These are phyloP conservation scores for Beverwykella pulmonaria DNA, from an alignment of 495 filamentous ascomycete species.

Conservation along the genomic window DNA sequence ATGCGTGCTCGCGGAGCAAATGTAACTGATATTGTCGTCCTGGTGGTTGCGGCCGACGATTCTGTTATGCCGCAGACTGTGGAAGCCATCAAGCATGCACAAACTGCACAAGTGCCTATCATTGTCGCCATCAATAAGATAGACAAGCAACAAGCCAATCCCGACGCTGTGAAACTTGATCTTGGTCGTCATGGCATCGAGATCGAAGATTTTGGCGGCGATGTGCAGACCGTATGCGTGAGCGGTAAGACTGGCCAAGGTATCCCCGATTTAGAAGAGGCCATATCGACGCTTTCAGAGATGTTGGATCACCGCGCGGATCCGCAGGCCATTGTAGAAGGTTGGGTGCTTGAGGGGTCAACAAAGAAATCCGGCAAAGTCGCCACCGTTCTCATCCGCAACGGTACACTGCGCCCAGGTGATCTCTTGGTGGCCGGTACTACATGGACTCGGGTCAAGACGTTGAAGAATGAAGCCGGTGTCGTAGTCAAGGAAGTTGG, in stretches of 20 bases:
- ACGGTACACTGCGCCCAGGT: conserved; percentile 79
- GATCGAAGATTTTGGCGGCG: conserved; percentile 93
- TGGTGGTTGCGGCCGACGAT: conserved; percentile 97
- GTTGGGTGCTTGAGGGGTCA: conserved; percentile 92
- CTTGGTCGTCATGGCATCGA: conserved; percentile 83
- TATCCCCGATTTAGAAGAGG: conserved; percentile 91
- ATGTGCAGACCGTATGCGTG: conserved; percentile 86
- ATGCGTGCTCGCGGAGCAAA: conserved; percentile 97
- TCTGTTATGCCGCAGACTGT: conserved; percentile 97
- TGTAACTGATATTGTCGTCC: conserved; percentile 93
- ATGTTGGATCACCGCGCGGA: conserved; percentile 89
- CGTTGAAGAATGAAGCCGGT: conserved; percentile 83
- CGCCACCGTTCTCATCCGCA: conserved; percentile 84
- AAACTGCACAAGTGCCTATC: conserved; percentile 86
- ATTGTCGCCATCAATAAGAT: conserved; percentile 99
- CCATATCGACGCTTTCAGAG: conserved; percentile 78
- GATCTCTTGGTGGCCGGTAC: conserved; percentile 85
- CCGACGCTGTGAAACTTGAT: conserved; percentile 84
- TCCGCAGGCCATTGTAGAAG: conserved; percentile 74
- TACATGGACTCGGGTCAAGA: conserved; percentile 81
- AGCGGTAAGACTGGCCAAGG: conserved; percentile 93
- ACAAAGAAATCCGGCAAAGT: conserved; percentile 85
- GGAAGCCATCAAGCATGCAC: conserved; percentile 94
- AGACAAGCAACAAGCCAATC: conserved; percentile 79
- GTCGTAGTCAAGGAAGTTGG: conserved; percentile 69